Evolutionary conservation across 2,329 filamentous ascomycete genomes (phyloP).

Genomic region (Gaeumannomyces sp.): DNA sequence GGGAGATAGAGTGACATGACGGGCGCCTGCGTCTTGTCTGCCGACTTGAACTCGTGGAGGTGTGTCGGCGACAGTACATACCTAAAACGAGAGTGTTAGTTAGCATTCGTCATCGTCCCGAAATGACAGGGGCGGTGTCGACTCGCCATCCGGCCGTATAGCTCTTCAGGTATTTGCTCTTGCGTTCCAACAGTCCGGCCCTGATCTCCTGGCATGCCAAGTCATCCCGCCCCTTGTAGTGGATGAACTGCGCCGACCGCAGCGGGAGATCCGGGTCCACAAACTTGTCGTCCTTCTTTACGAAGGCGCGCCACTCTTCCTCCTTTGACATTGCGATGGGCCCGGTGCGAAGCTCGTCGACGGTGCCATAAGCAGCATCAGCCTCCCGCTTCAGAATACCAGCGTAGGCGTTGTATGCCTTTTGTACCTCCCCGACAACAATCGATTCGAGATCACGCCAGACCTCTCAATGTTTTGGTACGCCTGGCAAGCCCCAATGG

Average conservation of each 20-base stretch:
- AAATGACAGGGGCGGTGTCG: conserved; percentile 29
- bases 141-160: conserved; percentile 80
- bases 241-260: conserved; percentile 72
- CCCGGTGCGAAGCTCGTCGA: conserved; percentile 76
- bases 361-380: conserved; percentile 68
- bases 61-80: conserved; percentile 95
- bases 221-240: conserved; percentile 87
- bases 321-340: conserved; percentile 93
- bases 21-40: conserved; percentile 82
- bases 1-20: conserved; percentile 95
- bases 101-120: neutral
- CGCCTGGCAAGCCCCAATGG: conserved; percentile 47
- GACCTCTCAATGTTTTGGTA: conserved; percentile 93
- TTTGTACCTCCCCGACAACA: conserved; percentile 94
- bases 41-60: conserved; percentile 98
- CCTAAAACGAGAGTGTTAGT: conserved; percentile 43
- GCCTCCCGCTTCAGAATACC: conserved; percentile 88
- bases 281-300: conserved; percentile 75
- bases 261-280: conserved; percentile 78
- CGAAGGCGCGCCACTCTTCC: conserved; percentile 80
- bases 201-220: conserved; percentile 76
- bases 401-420: conserved; percentile 91
- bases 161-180: conserved; percentile 98
- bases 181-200: conserved; percentile 86
- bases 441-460: conserved; percentile 90